Conservation (phyloP, 768 basidiomycete species). For the Amanita exitialis region DNA sequence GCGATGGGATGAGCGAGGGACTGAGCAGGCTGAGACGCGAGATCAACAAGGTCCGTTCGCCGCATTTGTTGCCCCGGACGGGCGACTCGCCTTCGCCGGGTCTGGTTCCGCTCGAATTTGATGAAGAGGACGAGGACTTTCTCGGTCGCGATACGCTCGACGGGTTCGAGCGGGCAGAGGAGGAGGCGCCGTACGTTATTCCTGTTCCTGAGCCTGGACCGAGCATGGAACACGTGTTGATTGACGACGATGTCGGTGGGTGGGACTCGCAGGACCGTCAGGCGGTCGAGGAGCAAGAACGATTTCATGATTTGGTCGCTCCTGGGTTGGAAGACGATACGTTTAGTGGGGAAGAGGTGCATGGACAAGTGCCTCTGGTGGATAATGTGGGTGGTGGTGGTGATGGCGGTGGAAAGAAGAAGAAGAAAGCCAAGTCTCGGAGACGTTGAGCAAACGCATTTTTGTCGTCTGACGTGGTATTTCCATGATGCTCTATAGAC, state of each 20-base stretch:
- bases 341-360: conserved; percentile 30
- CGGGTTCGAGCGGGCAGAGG: conserved; percentile 2
- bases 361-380: background rate
- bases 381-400: background rate
- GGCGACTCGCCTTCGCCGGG: conserved; percentile 17
- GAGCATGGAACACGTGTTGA: conserved; percentile 15
- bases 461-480: background rate
- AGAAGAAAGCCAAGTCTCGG: background rate
- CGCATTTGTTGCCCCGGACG: conserved; percentile 20
- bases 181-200: conserved; percentile 11
- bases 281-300: conserved; percentile 42
- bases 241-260: conserved; percentile 28
- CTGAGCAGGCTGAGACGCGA: conserved; percentile 49
- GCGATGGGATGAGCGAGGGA: conserved; percentile 51
- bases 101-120: conserved; percentile 45
- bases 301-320: conserved; percentile 35
- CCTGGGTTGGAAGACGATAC: conserved; percentile 17
- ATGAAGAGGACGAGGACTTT: conserved; percentile 63
- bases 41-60: conserved; percentile 41
- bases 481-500: background rate
- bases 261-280: conserved; percentile 35
- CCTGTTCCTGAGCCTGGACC: conserved; percentile 15
- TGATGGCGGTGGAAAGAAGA: background rate
- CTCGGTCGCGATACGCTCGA: conserved; percentile 12
- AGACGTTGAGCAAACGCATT: background rate